Evolutionary conservation across 805 yeast species (phyloP).

Genomic region (Schwanniomyces occidentalis): DNA sequence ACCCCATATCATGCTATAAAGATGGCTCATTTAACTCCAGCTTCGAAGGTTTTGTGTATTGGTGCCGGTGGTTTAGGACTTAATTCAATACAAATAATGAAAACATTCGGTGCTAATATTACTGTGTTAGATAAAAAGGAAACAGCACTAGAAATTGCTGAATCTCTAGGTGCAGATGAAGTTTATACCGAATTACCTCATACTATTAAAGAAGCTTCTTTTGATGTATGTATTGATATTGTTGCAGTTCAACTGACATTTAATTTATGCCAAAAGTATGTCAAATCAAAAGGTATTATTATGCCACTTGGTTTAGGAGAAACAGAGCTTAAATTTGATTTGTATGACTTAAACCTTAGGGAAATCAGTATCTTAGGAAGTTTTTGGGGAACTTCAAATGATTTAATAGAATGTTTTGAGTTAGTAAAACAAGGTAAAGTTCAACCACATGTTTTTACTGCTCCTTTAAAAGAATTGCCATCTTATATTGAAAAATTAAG

Average conservation of each 20-base stretch:
- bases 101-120: constrained; percentile 30
- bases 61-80: constrained; percentile 46
- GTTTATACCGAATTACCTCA: constrained; percentile 32
- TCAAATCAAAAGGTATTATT: constrained; percentile 37
- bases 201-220: constrained; percentile 25
- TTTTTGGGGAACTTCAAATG: constrained; percentile 46
- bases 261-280: constrained; percentile 30
- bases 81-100: constrained; percentile 42
- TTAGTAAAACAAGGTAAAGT: constrained; percentile 42
- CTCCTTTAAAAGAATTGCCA: constrained; percentile 36
- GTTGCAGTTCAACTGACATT: constrained; percentile 34
- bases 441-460: constrained; percentile 32
- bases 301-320: constrained; percentile 46
- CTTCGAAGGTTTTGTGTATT: constrained; percentile 36
- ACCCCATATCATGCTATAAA: constrained; percentile 45
- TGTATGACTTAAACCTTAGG: constrained; percentile 38
- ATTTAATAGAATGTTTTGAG: constrained; percentile 43
- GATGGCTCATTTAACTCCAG: constrained; percentile 32
- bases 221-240: constrained; percentile 42
- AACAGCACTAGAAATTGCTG: constrained; percentile 25
- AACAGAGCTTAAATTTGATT: constrained; percentile 27
- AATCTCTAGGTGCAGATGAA: constrained; percentile 41
- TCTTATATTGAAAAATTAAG: constrained; percentile 33
- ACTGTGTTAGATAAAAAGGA: constrained; percentile 35
- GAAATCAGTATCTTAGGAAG: constrained; percentile 41